phyloP scores from a whole-genome alignment of 1,284 basidiomycete genomes.

The Tylopilus orsonianus region DNA sequence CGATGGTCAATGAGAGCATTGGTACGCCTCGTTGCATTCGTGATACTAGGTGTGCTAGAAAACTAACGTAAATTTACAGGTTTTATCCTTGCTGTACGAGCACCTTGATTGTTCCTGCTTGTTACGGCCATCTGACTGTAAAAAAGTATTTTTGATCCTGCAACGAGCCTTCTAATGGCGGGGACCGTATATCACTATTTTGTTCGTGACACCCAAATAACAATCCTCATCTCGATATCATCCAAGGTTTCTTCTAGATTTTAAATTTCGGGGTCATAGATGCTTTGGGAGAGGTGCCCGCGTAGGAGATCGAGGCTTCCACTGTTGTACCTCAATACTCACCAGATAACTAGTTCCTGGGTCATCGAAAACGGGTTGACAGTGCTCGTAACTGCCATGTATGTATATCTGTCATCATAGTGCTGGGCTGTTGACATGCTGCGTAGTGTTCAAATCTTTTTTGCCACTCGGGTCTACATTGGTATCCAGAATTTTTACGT shows the following conservation, averaged over 20 bases:
- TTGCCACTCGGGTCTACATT: slow-evolving; percentile 15
- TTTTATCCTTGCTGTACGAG: slow-evolving; percentile 19
- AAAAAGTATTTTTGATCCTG: slow-evolving; percentile 18
- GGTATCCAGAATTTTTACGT: slow-evolving; percentile 4
- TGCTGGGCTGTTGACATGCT: slow-evolving; percentile 2
- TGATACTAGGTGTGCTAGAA: no score
- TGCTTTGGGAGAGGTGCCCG: slow-evolving; percentile 8
- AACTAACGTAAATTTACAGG: slow-evolving; percentile 5
- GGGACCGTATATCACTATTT: slow-evolving; percentile 22
- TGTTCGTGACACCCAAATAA: slow-evolving; percentile 8
- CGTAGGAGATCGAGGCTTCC: slow-evolving; percentile 4
- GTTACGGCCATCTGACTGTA: slow-evolving; percentile 4
- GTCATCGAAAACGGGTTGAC: slow-evolving; percentile 17
- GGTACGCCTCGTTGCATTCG: slow-evolving; percentile 5
- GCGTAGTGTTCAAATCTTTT: slow-evolving; percentile 18
- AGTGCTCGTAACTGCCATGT: slow-evolving; percentile 18
- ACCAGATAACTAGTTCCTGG: slow-evolving; percentile 11
- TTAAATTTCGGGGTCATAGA: slow-evolving; percentile 16
- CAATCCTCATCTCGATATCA: background rate
- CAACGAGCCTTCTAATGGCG: slow-evolving; percentile 22
- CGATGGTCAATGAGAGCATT: slow-evolving; percentile 16
- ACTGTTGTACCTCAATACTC: slow-evolving; percentile 3
- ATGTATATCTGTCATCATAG: background rate
- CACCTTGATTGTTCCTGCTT: background rate
- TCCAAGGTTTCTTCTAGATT: slow-evolving; percentile 6